Evolutionary conservation across 768 basidiomycete species (phyloP), one percentile per base, ranked within the genome.

Genomic region (Mycena venus): DNA sequence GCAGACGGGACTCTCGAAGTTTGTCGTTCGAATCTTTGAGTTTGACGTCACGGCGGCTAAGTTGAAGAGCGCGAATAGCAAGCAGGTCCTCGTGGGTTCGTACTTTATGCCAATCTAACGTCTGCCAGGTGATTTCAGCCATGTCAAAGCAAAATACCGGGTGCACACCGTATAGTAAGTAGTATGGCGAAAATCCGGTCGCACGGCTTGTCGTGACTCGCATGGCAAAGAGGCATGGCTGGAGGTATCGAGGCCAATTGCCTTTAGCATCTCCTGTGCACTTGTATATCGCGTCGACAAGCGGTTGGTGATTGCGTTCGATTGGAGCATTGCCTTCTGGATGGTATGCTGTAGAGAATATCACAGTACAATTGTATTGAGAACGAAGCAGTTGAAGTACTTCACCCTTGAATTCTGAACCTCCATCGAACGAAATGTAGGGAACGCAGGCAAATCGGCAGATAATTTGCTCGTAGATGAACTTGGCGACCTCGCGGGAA

Each of bases 151-250:
- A 72, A 25, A 85, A 78, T 0, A 85, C 59, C 0, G 82, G 80
- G 15, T 84, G 78, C 0, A 79, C 42, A 5, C 85, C 80, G 60
- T 85, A 82, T 2, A 80, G 49, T 11, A 85, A 63, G 49, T 76
- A 84, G 51, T 80, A 85, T 0, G 84, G 83, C 0, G 81, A 68
- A 61, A 75, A 83, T 0, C 84, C 83, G 0, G 84, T 85, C 9
- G 80, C 68, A 0, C 81, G 27, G 12, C 68, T 74, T 0, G 78
- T 75, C 0, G 81, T 83, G 25, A 77, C 75, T 0, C 82, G 76
- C 10, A 82, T 80, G 0, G 84, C 79, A 42, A 82, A 78, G 0
- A 85, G 64, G 0, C 73, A 78, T 0, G 79, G 47, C 7, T 34
- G 17, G 1, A 64, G 11, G 31, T 29, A 64, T 17, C 21, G 9